A percentile compares a stretch with the other conserved stretches of the same genome.
Conservation (phyloP, 306 rosid species). For the Lathyrus oleraceus region DNA sequence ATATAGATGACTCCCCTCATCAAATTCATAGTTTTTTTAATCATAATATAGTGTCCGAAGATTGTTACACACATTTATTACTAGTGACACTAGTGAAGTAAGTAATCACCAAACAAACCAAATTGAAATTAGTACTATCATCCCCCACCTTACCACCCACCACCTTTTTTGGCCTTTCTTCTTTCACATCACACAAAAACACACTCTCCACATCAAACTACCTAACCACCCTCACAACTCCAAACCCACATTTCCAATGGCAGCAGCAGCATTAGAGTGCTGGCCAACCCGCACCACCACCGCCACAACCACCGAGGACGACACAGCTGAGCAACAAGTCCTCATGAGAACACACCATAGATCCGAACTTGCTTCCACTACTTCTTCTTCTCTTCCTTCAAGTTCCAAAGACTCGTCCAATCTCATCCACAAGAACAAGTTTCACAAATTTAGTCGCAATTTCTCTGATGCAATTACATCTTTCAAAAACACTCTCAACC, state of each 20-base stretch:
- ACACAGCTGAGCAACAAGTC: slow-evolving; percentile 76
- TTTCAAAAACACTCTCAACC: slow-evolving; percentile 58
- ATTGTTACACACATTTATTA: too few species aligned
- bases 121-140: too few species aligned
- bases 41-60: too few species aligned
- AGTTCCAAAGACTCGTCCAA: slow-evolving; percentile 47
- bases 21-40: too few species aligned
- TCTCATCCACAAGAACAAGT: slow-evolving; percentile 60
- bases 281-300: slow-evolving; percentile 73
- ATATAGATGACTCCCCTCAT: too few species aligned
- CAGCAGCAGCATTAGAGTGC: slow-evolving; percentile 78
- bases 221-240: neutral
- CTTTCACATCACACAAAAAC: neutral
- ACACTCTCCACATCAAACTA: too few species aligned
- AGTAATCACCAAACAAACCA: too few species aligned
- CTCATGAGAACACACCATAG: slow-evolving; percentile 70
- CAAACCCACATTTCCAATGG: slow-evolving; percentile 46
- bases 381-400: slow-evolving; percentile 19
- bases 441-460: slow-evolving; percentile 78
- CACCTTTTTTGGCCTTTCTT: neutral
- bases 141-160: neutral
- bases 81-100: too few species aligned
- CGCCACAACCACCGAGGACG: slow-evolving; percentile 49
- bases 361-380: slow-evolving; percentile 50
- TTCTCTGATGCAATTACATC: slow-evolving; percentile 78